phyloP scores from a whole-genome alignment of 495 filamentous ascomycete species.

The Talaromyces nanjingensis region DNA sequence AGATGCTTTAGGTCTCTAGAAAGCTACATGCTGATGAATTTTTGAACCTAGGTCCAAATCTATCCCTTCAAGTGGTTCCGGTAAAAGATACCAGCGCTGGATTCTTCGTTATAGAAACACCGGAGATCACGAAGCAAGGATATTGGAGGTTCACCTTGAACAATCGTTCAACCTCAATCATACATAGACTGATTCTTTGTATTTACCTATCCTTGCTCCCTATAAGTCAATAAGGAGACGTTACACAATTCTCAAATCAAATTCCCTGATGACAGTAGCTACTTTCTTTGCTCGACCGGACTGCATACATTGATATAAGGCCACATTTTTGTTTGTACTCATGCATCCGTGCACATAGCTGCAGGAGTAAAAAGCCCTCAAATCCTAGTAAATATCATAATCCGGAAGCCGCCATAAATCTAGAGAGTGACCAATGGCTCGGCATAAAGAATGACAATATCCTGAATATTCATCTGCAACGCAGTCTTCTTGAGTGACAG shows the following conservation, averaged over 20 bases:
- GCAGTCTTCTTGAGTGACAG: conserved; percentile 46
- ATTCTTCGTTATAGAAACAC: background rate
- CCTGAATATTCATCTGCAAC: conserved; percentile 18
- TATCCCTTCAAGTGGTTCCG: background rate
- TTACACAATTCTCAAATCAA: background rate
- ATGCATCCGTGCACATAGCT: background rate
- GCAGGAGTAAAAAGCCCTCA: background rate
- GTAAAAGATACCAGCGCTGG: background rate
- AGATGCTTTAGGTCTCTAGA: background rate
- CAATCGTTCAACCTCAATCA: background rate
- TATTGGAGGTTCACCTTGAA: background rate
- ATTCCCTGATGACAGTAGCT: background rate
- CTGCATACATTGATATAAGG: background rate
- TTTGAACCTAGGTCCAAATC: background rate
- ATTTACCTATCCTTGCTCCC: background rate
- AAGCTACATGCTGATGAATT: background rate
- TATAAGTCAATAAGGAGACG: background rate
- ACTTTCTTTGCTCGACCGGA: background rate
- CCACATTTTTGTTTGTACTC: background rate
- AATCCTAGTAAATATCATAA: background rate
- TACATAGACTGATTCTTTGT: background rate
- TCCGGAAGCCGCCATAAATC: background rate
- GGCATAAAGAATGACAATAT: background rate
- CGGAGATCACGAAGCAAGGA: background rate
- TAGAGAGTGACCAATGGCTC: background rate